These are phyloP conservation scores for Hypoxylon sp. DNA, from an alignment of 2,329 filamentous ascomycete genomes.

Conservation along the genomic window DNA sequence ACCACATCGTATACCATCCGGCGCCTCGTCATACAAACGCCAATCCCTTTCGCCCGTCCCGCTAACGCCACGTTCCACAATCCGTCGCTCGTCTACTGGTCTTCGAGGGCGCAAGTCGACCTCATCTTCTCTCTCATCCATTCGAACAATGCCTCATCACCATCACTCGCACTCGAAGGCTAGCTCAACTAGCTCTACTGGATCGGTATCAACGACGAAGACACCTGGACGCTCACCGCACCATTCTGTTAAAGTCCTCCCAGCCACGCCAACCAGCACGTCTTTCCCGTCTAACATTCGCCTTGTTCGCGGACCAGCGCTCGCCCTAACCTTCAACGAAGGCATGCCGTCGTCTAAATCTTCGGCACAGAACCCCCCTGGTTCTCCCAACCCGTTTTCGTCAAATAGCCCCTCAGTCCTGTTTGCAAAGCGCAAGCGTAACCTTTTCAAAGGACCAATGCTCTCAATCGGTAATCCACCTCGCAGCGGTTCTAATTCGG, in stretches of 20 bases:
- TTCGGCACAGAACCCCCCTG: constrained; percentile 59
- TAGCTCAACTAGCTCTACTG: constrained; percentile 89
- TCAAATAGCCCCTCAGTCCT: constrained; percentile 70
- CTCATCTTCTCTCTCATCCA: constrained; percentile 92
- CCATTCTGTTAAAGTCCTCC: constrained; percentile 93
- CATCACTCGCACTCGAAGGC: constrained; percentile 93
- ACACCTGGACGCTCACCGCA: constrained; percentile 84
- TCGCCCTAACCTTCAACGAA: constrained; percentile 71
- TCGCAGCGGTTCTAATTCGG: constrained; percentile 54
- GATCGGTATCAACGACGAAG: constrained; percentile 78
- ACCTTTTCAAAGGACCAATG: constrained; percentile 85
- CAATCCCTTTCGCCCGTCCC: constrained; percentile 90
- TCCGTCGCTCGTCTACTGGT: constrained; percentile 85
- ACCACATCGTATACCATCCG: constrained; percentile 48
- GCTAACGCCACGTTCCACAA: constrained; percentile 87
- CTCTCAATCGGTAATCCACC: constrained; percentile 66
- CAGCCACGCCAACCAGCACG: constrained; percentile 82
- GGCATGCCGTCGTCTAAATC: constrained; percentile 63
- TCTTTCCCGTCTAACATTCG: constrained; percentile 89
- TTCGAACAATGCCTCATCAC: constrained; percentile 88
- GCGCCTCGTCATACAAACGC: constrained; percentile 70
- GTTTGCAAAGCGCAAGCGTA: constrained; percentile 86
- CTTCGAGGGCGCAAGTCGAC: constrained; percentile 94
- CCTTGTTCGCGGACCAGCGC: constrained; percentile 75
- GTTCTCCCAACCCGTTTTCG: constrained; percentile 71